Percentiles rank a stretch among this genome's conserved stretches.
Evolutionary conservation across 2,329 filamentous ascomycete species (phyloP).

Genomic region (Ophiobolus disseminans): DNA sequence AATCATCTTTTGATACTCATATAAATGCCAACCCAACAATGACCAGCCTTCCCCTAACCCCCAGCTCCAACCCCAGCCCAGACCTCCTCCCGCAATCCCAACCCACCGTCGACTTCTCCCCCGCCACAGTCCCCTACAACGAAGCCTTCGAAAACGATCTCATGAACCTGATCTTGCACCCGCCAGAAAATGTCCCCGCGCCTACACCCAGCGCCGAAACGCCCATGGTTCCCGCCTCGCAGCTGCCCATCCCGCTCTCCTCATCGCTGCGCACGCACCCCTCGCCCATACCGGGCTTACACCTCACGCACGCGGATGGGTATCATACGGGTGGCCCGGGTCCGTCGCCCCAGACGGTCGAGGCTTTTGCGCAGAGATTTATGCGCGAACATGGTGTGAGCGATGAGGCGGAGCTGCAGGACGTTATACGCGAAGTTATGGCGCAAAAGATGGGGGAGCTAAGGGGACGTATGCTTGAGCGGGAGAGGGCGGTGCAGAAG

Average conservation of each 20-base stretch:
- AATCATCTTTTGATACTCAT: no score
- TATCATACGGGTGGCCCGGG: slow-evolving; percentile 58
- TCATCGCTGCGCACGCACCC: slow-evolving; percentile 53
- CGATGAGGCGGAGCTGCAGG: slow-evolving; percentile 45
- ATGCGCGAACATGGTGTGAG: slow-evolving; percentile 46
- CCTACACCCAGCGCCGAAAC: slow-evolving; percentile 21
- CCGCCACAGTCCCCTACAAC: slow-evolving; percentile 53
- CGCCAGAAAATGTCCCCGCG: slow-evolving; percentile 32
- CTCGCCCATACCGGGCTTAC: slow-evolving; percentile 53
- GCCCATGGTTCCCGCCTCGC: slow-evolving; percentile 38
- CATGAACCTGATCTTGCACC: slow-evolving; percentile 49
- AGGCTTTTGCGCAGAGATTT: slow-evolving; percentile 50
- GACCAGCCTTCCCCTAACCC: slow-evolving; percentile 42
- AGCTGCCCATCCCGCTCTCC: slow-evolving; percentile 52
- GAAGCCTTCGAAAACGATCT: slow-evolving; percentile 55
- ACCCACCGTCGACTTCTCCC: slow-evolving; percentile 51
- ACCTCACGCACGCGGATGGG: slow-evolving; percentile 56
- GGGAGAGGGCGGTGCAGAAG: slow-evolving; percentile 49
- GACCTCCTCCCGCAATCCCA: background rate
- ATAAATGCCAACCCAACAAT: no score
- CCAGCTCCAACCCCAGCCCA: slow-evolving; percentile 31
- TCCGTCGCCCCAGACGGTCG: slow-evolving; percentile 43
- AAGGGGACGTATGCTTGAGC: slow-evolving; percentile 48
- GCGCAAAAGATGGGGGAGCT: slow-evolving; percentile 45
- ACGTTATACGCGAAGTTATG: slow-evolving; percentile 43